A percentile compares a stretch with the other conserved stretches of the same genome.
Conservation (phyloP, 202 grass and related monocot species). For the Sporobolus alterniflorus region DNA sequence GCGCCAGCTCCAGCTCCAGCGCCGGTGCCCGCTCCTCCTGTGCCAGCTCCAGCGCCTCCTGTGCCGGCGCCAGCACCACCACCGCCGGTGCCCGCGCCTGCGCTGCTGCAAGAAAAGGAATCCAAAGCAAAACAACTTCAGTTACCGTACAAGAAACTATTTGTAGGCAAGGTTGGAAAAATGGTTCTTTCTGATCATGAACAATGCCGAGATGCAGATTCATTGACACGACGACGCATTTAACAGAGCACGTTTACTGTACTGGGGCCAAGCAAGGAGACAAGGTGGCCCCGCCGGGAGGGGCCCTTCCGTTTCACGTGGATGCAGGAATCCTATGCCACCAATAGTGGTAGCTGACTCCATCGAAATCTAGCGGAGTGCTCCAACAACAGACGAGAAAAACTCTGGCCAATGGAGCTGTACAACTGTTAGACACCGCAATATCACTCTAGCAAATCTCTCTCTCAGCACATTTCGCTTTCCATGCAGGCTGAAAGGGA, state of each 20-base stretch:
- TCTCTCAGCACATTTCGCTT: neutral
- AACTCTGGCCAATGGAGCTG: neutral
- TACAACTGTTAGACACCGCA: neutral
- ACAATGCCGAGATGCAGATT: neutral
- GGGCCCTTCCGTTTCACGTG: constrained; percentile 36
- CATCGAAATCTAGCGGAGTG: neutral
- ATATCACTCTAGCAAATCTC: neutral
- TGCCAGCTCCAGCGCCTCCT: neutral
- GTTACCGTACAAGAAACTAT: neutral
- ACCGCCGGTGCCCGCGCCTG: neutral
- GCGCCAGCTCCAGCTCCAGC: neutral
- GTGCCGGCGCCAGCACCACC: neutral
- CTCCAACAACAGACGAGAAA: neutral
- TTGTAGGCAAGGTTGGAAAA: too few species aligned
- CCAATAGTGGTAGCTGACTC: neutral
- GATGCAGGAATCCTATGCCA: neutral
- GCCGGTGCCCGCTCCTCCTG: neutral
- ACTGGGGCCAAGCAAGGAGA: constrained; percentile 12
- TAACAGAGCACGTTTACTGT: neutral
- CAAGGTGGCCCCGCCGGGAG: neutral
- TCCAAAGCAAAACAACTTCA: neutral
- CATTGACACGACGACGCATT: neutral
- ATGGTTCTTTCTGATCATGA: neutral
- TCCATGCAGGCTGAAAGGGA: neutral
- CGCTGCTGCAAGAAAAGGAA: neutral